Conservation (phyloP, 1,284 basidiomycete genomes). For the Mycosarcoma mackinlayi region DNA sequence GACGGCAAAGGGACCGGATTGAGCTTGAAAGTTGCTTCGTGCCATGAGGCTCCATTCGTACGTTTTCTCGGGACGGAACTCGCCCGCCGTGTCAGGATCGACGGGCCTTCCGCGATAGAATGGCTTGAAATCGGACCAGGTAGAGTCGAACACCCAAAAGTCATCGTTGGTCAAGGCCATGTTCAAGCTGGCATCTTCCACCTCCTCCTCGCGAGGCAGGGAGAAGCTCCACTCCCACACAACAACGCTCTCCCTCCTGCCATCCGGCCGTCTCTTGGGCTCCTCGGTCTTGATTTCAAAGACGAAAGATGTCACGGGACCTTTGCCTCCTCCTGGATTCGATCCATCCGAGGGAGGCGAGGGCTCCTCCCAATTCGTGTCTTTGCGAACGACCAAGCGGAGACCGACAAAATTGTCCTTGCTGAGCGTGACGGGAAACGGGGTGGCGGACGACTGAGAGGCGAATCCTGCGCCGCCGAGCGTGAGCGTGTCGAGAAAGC, state of each 20-base stretch:
- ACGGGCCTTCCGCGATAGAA: slow-evolving; percentile 70
- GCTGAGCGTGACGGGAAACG: slow-evolving; percentile 34
- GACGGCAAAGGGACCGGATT: slow-evolving; percentile 48
- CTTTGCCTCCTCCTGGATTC: slow-evolving; percentile 36
- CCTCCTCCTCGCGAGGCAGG: slow-evolving; percentile 21
- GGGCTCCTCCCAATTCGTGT: slow-evolving; percentile 15
- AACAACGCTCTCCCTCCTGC: slow-evolving; percentile 68
- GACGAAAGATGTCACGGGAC: slow-evolving; percentile 64
- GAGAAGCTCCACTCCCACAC: slow-evolving; percentile 70
- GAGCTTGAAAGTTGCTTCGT: slow-evolving; percentile 52
- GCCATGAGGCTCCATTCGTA: slow-evolving; percentile 62
- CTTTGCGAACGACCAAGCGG: slow-evolving; percentile 38
- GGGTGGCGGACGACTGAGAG: slow-evolving; percentile 69
- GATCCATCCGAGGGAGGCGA: slow-evolving; percentile 15
- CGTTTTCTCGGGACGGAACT: slow-evolving; percentile 41
- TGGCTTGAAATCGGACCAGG: slow-evolving; percentile 69
- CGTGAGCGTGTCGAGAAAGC: slow-evolving; percentile 69
- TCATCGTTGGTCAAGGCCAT: slow-evolving; percentile 23
- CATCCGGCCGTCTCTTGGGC: slow-evolving; percentile 66
- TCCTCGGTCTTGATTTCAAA: slow-evolving; percentile 70
- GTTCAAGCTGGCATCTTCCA: slow-evolving; percentile 8
- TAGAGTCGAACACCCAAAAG: slow-evolving; percentile 56
- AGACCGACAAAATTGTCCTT: slow-evolving; percentile 36
- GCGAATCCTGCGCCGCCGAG: slow-evolving; percentile 73
- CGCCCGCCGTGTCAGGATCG: slow-evolving; percentile 31